A percentile compares a stretch with the other conserved stretches of the same genome.
These are phyloP conservation scores for Calonectria pauciramosa DNA, from an alignment of 2,329 filamentous ascomycete species.

Conservation along the genomic window DNA sequence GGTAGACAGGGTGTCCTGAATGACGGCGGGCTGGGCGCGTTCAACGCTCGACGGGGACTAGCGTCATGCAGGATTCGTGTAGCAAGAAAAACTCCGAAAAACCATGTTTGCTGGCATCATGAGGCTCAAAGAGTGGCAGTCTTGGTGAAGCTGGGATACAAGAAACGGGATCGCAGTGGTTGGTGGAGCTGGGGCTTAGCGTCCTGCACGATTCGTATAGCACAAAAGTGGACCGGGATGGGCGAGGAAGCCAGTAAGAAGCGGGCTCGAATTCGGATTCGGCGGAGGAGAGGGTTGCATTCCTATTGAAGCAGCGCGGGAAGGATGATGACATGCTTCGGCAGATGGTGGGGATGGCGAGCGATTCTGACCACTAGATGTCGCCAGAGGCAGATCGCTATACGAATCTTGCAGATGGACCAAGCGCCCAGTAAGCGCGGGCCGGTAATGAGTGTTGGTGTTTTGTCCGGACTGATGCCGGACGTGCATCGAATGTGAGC, in stretches of 20 bases:
- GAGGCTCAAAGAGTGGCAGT: conserved; percentile 5
- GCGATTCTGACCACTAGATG: not conserved
- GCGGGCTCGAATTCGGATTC: conserved; percentile 22
- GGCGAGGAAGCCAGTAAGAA: not conserved
- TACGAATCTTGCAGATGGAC: conserved; percentile 36
- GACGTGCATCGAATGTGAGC: not conserved
- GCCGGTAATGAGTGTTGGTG: not conserved
- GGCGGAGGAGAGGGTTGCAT: conserved; percentile 13
- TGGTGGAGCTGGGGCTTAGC: conserved; percentile 36
- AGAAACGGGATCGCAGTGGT: not conserved
- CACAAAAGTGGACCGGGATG: conserved; percentile 16
- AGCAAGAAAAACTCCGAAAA: conserved; percentile 6
- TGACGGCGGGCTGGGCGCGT: not conserved
- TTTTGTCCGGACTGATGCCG: not conserved
- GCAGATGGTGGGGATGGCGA: not conserved
- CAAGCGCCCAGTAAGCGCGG: conserved; percentile 6
- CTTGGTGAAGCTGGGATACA: not conserved
- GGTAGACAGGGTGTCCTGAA: not conserved
- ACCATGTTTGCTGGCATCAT: not conserved
- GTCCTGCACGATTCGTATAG: conserved; percentile 47
- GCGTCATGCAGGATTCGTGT: conserved; percentile 25
- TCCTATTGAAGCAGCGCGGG: not conserved
- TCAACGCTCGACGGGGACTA: not conserved
- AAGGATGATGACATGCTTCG: conserved; percentile 8
- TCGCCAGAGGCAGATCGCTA: conserved; percentile 31